These are phyloP conservation scores for Penicillium longicatenatum DNA, from an alignment of 495 filamentous ascomycete genomes.

Conservation along the genomic window DNA sequence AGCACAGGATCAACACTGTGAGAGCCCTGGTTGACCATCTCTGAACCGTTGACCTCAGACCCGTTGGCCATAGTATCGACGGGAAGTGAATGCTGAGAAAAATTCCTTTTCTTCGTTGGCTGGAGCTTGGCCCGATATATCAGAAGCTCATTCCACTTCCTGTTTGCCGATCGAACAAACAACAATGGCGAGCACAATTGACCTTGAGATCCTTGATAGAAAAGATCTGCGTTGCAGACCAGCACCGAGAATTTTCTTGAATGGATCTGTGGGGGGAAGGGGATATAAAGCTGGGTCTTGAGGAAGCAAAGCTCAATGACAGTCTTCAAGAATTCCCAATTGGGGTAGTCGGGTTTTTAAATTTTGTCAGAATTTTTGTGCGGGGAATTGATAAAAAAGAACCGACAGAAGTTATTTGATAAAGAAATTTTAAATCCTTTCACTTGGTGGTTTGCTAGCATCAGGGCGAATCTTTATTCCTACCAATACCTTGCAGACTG, in stretches of 20 bases:
- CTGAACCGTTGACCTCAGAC: background rate
- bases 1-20: constrained; percentile 20
- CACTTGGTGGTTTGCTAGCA: background rate
- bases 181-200: background rate
- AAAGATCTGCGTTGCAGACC: constrained; percentile 1
- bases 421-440: background rate
- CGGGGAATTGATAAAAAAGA: background rate
- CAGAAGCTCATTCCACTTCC: background rate
- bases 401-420: background rate
- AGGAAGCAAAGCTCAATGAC: background rate
- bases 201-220: background rate
- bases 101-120: background rate
- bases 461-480: background rate
- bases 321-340: background rate
- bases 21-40: background rate
- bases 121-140: background rate
- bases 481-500: background rate
- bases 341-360: background rate
- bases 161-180: background rate
- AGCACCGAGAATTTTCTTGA: background rate
- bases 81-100: background rate
- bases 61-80: background rate
- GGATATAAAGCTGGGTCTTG: background rate
- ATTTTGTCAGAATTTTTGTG: background rate
- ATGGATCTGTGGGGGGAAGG: background rate